Evolutionary conservation across 495 filamentous ascomycete species (phyloP).

Genomic region (Neurospora tetrasperma): DNA sequence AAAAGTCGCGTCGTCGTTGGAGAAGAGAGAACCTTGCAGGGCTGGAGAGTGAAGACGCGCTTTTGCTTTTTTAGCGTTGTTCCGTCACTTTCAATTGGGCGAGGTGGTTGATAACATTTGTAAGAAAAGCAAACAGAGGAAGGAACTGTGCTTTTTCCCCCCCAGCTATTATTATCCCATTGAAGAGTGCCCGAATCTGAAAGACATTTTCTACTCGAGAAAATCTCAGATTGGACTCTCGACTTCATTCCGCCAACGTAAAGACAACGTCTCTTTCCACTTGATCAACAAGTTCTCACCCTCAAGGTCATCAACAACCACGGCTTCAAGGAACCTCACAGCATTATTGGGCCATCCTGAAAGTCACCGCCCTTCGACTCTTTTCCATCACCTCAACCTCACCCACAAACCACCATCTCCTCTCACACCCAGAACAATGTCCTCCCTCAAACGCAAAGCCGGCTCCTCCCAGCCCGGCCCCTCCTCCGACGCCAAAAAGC

Average conservation of each 20-base stretch:
- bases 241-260: neutral
- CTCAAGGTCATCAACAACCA: neutral
- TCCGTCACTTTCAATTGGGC: no score
- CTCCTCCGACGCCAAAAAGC: slow-evolving; percentile 52
- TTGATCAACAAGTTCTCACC: neutral
- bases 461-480: slow-evolving; percentile 30
- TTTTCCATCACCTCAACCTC: neutral
- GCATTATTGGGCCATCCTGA: neutral
- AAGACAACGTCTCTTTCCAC: neutral
- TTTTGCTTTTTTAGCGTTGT: slow-evolving; percentile 5
- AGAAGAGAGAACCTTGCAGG: neutral
- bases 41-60: slow-evolving; percentile 2
- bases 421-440: slow-evolving; percentile 25
- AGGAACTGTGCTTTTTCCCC: neutral
- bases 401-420: neutral
- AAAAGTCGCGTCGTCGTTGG: slow-evolving; percentile 13
- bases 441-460: slow-evolving; percentile 60
- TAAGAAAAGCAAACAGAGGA: slow-evolving; percentile 4
- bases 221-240: neutral
- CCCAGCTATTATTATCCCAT: neutral
- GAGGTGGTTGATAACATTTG: neutral
- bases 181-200: neutral
- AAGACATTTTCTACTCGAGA: neutral
- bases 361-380: neutral
- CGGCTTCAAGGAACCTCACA: neutral